A percentile compares a stretch with the other conserved stretches of the same genome.
Evolutionary conservation across 2,329 filamentous ascomycete species (phyloP).

Genomic region (Diaporthe sp.): DNA sequence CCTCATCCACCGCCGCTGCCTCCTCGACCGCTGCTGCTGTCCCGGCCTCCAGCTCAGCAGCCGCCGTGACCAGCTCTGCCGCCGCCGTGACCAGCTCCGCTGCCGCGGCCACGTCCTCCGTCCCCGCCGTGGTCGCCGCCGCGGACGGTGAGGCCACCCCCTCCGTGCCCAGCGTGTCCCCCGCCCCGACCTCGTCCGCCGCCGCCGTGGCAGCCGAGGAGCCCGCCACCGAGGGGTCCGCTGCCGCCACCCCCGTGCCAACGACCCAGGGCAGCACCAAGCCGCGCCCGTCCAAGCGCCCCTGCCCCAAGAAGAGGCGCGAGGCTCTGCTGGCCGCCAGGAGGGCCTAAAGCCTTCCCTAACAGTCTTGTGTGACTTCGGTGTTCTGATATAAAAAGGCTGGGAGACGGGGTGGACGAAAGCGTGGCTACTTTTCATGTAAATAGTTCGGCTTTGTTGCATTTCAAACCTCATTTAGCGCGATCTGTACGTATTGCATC

Average conservation of each 20-base stretch:
- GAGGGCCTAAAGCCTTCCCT: not conserved
- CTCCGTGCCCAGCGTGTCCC: not conserved
- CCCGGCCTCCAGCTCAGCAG: not conserved
- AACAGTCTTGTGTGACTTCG: not conserved
- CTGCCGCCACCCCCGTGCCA: not conserved
- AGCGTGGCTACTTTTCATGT: conserved; percentile 20
- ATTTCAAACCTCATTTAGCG: not conserved
- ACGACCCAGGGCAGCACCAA: not conserved
- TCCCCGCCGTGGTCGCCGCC: not conserved
- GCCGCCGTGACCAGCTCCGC: not conserved
- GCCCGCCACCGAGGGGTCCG: not conserved
- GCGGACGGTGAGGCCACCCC: not conserved
- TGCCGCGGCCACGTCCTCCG: not conserved
- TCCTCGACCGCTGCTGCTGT: not conserved
- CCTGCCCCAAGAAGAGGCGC: conserved; percentile 7
- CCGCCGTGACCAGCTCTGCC: not conserved
- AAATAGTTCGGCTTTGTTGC: conserved; percentile 24
- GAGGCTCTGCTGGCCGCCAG: not conserved
- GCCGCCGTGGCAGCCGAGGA: not conserved
- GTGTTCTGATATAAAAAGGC: too few species aligned
- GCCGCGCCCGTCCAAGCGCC: not conserved
- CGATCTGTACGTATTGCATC: not conserved
- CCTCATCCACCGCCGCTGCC: not conserved
- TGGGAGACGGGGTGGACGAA: not conserved
- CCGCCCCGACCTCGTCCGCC: conserved; percentile 7